Percentiles rank a stretch among this genome's conserved stretches.
These are phyloP conservation scores for Argentina anserina DNA, from an alignment of 306 rosid genomes.

Conservation along the genomic window DNA sequence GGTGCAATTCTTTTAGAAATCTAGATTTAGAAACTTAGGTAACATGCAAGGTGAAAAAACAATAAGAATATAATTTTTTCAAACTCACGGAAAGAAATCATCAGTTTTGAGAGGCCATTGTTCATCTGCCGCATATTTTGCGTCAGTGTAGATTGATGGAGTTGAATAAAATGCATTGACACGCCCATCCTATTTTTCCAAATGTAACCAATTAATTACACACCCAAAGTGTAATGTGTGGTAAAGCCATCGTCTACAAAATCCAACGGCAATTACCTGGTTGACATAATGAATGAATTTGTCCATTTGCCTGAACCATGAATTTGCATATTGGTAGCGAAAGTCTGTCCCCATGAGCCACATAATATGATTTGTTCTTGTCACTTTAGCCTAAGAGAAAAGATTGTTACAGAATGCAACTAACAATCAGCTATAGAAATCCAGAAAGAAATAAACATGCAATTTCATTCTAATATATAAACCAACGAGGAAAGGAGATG, in stretches of 20 bases:
- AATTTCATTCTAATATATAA: not conserved
- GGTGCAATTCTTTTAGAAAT: not conserved
- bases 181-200: constrained; percentile 66
- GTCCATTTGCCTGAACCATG: constrained; percentile 99
- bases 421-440: not conserved
- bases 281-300: constrained; percentile 92
- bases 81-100: constrained; percentile 87
- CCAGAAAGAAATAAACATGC: too few relatives aligned
- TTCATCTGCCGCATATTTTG: constrained; percentile 67
- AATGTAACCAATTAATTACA: not conserved
- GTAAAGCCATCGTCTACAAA: not conserved
- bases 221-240: not conserved
- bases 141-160: constrained; percentile 85
- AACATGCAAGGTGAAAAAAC: not conserved
- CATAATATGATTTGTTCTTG: constrained; percentile 84
- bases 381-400: constrained; percentile 64
- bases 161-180: constrained; percentile 85
- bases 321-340: constrained; percentile 84
- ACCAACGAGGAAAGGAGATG: not conserved
- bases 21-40: not conserved
- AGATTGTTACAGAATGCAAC: constrained; percentile 8
- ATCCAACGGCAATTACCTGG: constrained; percentile 38
- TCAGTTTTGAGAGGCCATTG: constrained; percentile 84
- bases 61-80: constrained; percentile 5
- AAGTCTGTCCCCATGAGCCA: constrained; percentile 97